Percentiles rank a stretch among this genome's conserved stretches.
Evolutionary conservation across 495 filamentous ascomycete genomes (phyloP).

Genomic region (Penicillium samsonianum): DNA sequence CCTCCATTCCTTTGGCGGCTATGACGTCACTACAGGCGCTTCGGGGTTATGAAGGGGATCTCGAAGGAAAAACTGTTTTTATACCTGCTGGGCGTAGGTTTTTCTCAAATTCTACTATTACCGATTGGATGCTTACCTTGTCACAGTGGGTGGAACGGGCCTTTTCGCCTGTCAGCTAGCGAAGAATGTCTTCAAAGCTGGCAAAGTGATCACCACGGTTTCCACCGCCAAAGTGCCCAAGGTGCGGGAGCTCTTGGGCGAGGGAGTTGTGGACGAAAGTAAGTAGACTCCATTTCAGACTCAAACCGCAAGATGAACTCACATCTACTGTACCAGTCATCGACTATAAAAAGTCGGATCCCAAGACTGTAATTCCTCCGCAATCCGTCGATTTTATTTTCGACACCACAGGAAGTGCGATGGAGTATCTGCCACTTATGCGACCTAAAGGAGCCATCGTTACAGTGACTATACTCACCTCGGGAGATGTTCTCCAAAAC

Average conservation of each 20-base stretch:
- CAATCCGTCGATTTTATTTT: constrained; percentile 54
- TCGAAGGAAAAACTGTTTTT: constrained; percentile 57
- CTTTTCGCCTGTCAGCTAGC: constrained; percentile 52
- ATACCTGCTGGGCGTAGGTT: constrained; percentile 46
- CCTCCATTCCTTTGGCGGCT: constrained; percentile 40
- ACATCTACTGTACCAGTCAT: constrained; percentile 36
- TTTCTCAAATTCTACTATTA: not conserved
- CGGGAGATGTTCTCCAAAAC: not conserved
- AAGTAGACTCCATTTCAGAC: not conserved
- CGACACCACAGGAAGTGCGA: constrained; percentile 45
- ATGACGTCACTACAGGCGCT: constrained; percentile 47
- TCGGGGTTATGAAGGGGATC: constrained; percentile 40
- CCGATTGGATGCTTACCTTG: not conserved
- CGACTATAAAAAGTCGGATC: constrained; percentile 51
- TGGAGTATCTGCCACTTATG: constrained; percentile 38
- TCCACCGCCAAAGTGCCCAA: constrained; percentile 53
- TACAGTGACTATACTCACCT: not conserved
- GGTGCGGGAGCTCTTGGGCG: too few relatives aligned
- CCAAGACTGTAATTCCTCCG: constrained; percentile 40
- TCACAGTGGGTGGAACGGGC: constrained; percentile 48
- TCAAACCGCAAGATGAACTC: constrained; percentile 11
- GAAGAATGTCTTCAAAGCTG: constrained; percentile 53
- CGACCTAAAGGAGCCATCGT: constrained; percentile 26
- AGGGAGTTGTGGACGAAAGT: constrained; percentile 27
- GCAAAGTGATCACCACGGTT: constrained; percentile 53